Conservation (phyloP, 495 filamentous ascomycete species). For the Podospora pseudoanserina region DNA sequence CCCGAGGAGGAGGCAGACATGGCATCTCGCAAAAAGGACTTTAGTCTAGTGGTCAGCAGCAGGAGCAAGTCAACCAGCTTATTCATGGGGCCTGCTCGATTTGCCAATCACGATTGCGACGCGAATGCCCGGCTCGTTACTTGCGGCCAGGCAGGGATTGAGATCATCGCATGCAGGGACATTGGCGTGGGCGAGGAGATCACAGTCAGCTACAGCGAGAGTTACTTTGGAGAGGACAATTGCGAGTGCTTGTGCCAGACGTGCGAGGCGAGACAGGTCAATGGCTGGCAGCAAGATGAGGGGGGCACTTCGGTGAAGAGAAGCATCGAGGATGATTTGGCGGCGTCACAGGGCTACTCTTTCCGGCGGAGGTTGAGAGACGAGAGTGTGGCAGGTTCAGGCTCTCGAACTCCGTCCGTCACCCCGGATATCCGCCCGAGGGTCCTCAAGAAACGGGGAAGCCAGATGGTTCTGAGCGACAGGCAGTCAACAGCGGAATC, state of each 20-base stretch:
- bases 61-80: conserved; percentile 82
- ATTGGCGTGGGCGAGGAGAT: conserved; percentile 91
- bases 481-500: conserved; percentile 27
- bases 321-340: conserved; percentile 41
- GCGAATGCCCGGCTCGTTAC: conserved; percentile 87
- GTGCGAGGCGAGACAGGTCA: conserved; percentile 70
- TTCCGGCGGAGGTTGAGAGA: conserved; percentile 43
- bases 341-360: conserved; percentile 38
- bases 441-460: conserved; percentile 36
- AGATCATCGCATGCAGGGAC: conserved; percentile 72
- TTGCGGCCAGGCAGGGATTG: conserved; percentile 77
- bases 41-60: conserved; percentile 92
- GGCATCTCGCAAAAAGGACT: conserved; percentile 76
- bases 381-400: conserved; percentile 35
- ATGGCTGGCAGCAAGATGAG: conserved; percentile 68
- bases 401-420: conserved; percentile 46
- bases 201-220: conserved; percentile 89
- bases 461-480: conserved; percentile 27
- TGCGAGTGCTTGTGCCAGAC: conserved; percentile 90
- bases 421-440: conserved; percentile 48
- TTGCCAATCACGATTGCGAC: conserved; percentile 95
- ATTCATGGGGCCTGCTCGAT: conserved; percentile 91
- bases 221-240: conserved; percentile 94
- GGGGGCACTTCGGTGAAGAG: conserved; percentile 40
- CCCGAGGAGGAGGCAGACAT: conserved; percentile 82